Base-by-base conservation (phyloP, 257 asterid genomes). In the Ilex asprella region DNA sequence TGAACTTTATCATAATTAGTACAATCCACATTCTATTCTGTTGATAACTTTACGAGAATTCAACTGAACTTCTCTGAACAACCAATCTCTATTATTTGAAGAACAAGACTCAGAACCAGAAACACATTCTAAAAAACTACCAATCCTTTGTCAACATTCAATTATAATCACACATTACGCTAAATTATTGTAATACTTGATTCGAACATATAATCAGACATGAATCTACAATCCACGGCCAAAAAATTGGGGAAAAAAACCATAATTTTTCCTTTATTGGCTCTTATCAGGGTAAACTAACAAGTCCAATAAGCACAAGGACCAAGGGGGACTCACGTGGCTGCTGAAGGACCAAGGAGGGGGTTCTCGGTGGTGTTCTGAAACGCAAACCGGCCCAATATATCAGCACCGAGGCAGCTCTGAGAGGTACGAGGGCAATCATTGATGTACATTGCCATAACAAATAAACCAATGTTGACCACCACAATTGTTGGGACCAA, bases 331-430 rank as follows among this genome's bases (percentile, higher is more conserved):
- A 74, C 82, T 66, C 41, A 84, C 92, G 96, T 93, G 55, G 68
- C 30, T 14, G 97, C 79, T 21, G 96, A 82, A 67, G 97, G 97
- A 54, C 99, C 99, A 56, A 93, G 99, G 85, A 89, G 62, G 7
- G 97, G 99, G 56, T 93, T 93, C 73, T 84, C 94, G 58, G 63
- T 81, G 73, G 79, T 72, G 79, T 71, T 75, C 68, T 91, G 94
- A 67, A 93, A 93, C 27, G 99, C 79, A 46, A 71, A 89, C 6
- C 87, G 90, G 57, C 95, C 95, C 51, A 93, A 81, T 14, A 32
- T 1, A 6, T 81, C 27, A 2, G 53, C 39, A 7, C 78, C 89
- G 27, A 89, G 32, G 86, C 99, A 93, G 14, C 50, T 58, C 0
- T 53, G 21, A 46, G 82, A 79, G 62, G 60, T 63, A n/a, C 46